phyloP scores from a whole-genome alignment of 2,329 filamentous ascomycete genomes.

The Chlorencoelia australis region DNA sequence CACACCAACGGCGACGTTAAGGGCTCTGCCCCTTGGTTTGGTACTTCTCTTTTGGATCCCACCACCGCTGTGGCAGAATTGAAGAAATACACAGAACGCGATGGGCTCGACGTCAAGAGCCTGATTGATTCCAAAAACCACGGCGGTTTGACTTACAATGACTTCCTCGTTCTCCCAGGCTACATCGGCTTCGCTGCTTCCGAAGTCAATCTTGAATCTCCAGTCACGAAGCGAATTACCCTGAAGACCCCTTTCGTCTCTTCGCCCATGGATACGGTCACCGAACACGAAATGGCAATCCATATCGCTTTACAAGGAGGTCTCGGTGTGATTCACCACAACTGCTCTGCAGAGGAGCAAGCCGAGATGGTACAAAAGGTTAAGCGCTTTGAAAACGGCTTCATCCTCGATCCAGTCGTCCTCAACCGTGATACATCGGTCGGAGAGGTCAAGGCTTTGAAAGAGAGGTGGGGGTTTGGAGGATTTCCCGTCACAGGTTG shows the following conservation, averaged over 20 bases:
- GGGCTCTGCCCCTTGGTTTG: slow-evolving; percentile 29
- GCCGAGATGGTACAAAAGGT: slow-evolving; percentile 99
- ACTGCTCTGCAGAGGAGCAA: slow-evolving; percentile 95
- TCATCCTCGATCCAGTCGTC: slow-evolving; percentile 92
- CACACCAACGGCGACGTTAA: slow-evolving; percentile 54
- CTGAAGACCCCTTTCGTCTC: slow-evolving; percentile 96
- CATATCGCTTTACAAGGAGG: slow-evolving; percentile 87
- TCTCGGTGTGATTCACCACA: slow-evolving; percentile 95
- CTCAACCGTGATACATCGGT: slow-evolving; percentile 82
- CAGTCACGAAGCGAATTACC: slow-evolving; percentile 88
- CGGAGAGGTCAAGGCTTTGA: slow-evolving; percentile 80
- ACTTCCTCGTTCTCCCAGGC: slow-evolving; percentile 92
- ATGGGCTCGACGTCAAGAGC: slow-evolving; percentile 80
- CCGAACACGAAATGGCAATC: slow-evolving; percentile 98
- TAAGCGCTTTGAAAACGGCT: slow-evolving; percentile 98
- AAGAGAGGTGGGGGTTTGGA: slow-evolving; percentile 97
- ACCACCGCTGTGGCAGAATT: slow-evolving; percentile 70
- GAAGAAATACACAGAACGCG: slow-evolving; percentile 66
- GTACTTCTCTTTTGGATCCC: slow-evolving; percentile 54
- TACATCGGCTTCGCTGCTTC: slow-evolving; percentile 97
- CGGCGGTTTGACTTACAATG: slow-evolving; percentile 95
- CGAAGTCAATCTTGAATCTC: slow-evolving; percentile 78
- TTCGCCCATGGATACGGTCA: slow-evolving; percentile 99
- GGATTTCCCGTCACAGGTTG: slow-evolving; percentile 97
- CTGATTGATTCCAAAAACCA: slow-evolving; percentile 86